These are phyloP conservation scores for Grosmannia serpens DNA, from an alignment of 2,329 filamentous ascomycete species.

Conservation along the genomic window DNA sequence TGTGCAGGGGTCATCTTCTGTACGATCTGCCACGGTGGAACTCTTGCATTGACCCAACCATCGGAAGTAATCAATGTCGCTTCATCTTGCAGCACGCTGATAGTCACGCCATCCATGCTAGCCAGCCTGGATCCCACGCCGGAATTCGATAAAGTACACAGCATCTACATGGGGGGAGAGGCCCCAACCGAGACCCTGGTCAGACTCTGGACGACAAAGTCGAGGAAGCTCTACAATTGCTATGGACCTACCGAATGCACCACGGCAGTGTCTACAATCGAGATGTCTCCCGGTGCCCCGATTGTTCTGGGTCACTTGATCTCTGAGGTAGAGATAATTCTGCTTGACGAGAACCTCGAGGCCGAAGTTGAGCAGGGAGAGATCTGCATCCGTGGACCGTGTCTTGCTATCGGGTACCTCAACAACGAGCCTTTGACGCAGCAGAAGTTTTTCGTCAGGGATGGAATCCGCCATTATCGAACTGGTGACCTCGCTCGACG, in stretches of 20 bases:
- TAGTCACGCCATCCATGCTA: neutral
- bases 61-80: neutral
- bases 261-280: no score
- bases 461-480: constrained; percentile 1
- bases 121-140: neutral
- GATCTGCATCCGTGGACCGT: neutral
- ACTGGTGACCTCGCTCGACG: constrained; percentile 1
- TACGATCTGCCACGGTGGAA: neutral
- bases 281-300: neutral
- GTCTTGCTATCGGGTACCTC: neutral
- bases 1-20: neutral
- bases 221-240: neutral
- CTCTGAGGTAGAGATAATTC: neutral
- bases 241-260: neutral
- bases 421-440: neutral
- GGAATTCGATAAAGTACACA: neutral
- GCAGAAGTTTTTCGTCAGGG: neutral
- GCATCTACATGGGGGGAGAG: neutral
- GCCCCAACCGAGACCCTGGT: neutral
- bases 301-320: neutral
- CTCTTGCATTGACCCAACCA: neutral
- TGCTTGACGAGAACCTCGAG: neutral
- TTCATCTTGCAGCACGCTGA: neutral
- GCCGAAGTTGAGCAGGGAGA: neutral
- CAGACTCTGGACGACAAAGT: neutral